Evolutionary conservation across 192 early-diverging fungal species (phyloP), one percentile per base, ranked within the genome.

Genomic region (Diversispora epigaea): DNA sequence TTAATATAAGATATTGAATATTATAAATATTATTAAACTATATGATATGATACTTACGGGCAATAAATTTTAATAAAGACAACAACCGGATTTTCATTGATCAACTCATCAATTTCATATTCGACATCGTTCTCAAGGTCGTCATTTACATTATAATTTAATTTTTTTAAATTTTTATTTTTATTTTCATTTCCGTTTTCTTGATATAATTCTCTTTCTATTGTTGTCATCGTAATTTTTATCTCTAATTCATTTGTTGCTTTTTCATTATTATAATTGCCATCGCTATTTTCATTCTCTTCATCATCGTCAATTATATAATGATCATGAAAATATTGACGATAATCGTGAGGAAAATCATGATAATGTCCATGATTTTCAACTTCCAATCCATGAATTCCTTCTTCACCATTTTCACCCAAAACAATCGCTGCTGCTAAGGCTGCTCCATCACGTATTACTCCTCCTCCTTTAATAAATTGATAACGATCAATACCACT

Each of bases 351-450:
- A 58, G 25, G n/a, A 63, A n/a, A 21, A n/a, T 19, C 58, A 63
- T 49, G 14, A 17, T 46, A 39, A 21, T 19, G 6, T 25, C 45
- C 57, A 47, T 74, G 72, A 41, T 17, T 63, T 44, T 63, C 25
- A 5, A 74, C 46, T 41, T 74, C 72, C 4, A 74, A 52, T 40
- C 60, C 61, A 49, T 74, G 72, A 39, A 74, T 64, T 40, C 72
- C 72, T 52, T 74, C 72, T 50, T 74, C 72, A 43, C 60, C 72
- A 44, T 46, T 21, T n/a, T 74, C 72, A n/a, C 72, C 72, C 46
- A 74, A 6, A 62, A 65, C 72, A 10, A 43, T 64, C 21, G 62
- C 72, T 7, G 72, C 72, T 14, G 46, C 72, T 21, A 74, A 52
- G n/a, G 72, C 72, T 3, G 61, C 72, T 19, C 25, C 47, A 64